Conservation (phyloP, 192 early-diverging fungal genomes). For the Cetraspora pellucida region DNA sequence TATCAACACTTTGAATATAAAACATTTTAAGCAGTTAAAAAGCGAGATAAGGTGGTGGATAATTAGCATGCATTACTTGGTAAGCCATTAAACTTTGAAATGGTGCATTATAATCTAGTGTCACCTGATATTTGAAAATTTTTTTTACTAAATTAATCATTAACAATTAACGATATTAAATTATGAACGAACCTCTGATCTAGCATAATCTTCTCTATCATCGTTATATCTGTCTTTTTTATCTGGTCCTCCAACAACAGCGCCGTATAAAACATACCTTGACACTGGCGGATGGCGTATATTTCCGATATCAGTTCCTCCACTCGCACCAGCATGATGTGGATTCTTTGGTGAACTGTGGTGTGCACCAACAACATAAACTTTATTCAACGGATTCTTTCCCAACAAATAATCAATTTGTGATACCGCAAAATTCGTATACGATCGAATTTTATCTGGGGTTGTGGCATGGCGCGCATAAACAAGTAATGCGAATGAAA, state of each 20-base stretch:
- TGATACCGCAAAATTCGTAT: slow-evolving; percentile 30
- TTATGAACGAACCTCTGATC: slow-evolving; percentile 47
- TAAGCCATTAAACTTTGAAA: slow-evolving; percentile 55
- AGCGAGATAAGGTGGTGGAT: slow-evolving; percentile 49
- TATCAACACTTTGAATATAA: no score
- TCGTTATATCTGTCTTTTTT: slow-evolving; percentile 56
- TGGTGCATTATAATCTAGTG: slow-evolving; percentile 52
- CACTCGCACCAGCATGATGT: slow-evolving; percentile 60
- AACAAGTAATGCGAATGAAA: slow-evolving; percentile 40
- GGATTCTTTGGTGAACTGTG: slow-evolving; percentile 60
- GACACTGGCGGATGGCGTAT: slow-evolving; percentile 43
- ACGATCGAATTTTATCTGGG: slow-evolving; percentile 2
- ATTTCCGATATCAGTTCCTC: slow-evolving; percentile 48
- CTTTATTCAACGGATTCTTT: slow-evolving; percentile 54
- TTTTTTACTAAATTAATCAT: not conserved
- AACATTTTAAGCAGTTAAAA: not conserved
- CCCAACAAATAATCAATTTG: slow-evolving; percentile 61
- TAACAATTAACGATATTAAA: not conserved
- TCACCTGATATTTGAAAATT: not conserved
- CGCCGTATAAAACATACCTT: slow-evolving; percentile 53
- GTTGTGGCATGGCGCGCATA: slow-evolving; percentile 8
- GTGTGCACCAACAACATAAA: slow-evolving; percentile 61
- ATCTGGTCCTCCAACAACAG: slow-evolving; percentile 60
- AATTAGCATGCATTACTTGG: slow-evolving; percentile 45
- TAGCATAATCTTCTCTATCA: slow-evolving; percentile 46